These are phyloP conservation scores for Apiotrichum gamsii DNA, from an alignment of 1,284 basidiomycete species.

Conservation along the genomic window DNA sequence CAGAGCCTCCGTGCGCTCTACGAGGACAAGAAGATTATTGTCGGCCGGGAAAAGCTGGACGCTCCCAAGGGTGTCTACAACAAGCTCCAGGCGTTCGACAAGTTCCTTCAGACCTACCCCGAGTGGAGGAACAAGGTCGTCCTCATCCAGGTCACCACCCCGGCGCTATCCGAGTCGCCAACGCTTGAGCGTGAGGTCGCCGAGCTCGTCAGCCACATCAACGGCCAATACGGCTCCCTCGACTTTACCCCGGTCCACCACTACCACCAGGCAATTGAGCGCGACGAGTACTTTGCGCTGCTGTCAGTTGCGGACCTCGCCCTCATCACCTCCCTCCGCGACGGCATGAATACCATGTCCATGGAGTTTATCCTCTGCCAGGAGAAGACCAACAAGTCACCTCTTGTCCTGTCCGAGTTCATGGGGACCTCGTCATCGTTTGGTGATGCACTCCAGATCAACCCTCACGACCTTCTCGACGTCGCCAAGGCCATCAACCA, in stretches of 20 bases:
- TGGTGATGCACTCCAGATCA: conserved; percentile 46
- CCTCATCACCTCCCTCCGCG: conserved; percentile 89
- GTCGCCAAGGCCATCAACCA: conserved; percentile 91
- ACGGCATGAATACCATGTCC: conserved; percentile 98
- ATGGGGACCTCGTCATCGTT: conserved; percentile 69
- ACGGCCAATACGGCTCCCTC: conserved; percentile 88
- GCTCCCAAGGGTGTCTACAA: conserved; percentile 96
- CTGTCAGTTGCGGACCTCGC: conserved; percentile 89
- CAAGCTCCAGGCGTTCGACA: conserved; percentile 95
- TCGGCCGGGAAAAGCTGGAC: conserved; percentile 97
- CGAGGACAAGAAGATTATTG: conserved; percentile 96
- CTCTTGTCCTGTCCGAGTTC: conserved; percentile 90
- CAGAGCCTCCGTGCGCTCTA: conserved; percentile 79
- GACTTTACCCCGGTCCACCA: conserved; percentile 99
- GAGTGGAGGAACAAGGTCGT: conserved; percentile 86
- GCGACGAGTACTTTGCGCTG: conserved; percentile 98
- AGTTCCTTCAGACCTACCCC: conserved; percentile 86
- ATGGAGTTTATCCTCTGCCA: conserved; percentile 99
- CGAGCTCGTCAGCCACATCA: conserved; percentile 93
- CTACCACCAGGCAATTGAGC: conserved; percentile 96
- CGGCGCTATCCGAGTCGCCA: conserved; percentile 86
- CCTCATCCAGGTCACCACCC: conserved; percentile 78
- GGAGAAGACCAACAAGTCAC: conserved; percentile 67
- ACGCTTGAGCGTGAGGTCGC: conserved; percentile 90
- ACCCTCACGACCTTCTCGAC: conserved; percentile 56